A percentile compares a stretch with the other conserved stretches of the same genome.
phyloP scores from a whole-genome alignment of 2,329 filamentous ascomycete genomes.

The Ceratocystiopsis brevicomis region DNA sequence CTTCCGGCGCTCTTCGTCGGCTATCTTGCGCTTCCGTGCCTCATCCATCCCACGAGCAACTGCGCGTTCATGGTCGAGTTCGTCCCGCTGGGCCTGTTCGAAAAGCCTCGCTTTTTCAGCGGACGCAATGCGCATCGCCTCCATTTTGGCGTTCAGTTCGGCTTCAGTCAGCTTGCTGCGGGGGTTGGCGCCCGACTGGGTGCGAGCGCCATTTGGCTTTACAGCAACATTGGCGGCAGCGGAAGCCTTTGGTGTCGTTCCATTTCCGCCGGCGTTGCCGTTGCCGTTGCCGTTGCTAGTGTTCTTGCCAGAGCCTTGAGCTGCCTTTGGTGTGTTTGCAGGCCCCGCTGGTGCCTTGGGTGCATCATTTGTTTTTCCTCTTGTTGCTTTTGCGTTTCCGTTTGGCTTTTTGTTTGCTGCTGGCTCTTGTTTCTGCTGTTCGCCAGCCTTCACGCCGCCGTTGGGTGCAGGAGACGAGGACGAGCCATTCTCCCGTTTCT shows the following conservation, averaged over 20 bases:
- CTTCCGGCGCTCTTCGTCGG: slow-evolving; percentile 31
- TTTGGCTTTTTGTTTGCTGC: not conserved
- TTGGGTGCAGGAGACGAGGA: no score
- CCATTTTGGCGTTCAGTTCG: slow-evolving; percentile 40
- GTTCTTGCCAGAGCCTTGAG: not conserved
- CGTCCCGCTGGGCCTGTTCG: slow-evolving; percentile 37
- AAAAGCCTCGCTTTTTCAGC: slow-evolving; percentile 41
- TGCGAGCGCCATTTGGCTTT: slow-evolving; percentile 14
- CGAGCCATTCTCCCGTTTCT: not conserved
- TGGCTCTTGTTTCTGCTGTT: not conserved
- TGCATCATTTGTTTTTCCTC: no score
- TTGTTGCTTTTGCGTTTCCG: not conserved
- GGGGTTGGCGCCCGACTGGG: slow-evolving; percentile 37
- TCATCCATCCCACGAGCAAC: slow-evolving; percentile 38
- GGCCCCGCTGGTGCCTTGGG: no score
- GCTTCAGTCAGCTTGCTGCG: slow-evolving; percentile 40
- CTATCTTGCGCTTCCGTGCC: slow-evolving; percentile 28
- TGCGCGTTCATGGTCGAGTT: slow-evolving; percentile 34
- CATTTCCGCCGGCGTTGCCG: slow-evolving; percentile 13
- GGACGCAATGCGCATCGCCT: slow-evolving; percentile 37
- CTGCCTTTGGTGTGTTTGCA: not conserved
- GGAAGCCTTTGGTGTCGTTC: slow-evolving; percentile 2
- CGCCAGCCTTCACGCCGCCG: slow-evolving; percentile 4
- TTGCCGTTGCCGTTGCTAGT: slow-evolving; percentile 5
- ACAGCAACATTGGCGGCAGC: slow-evolving; percentile 10